These are phyloP conservation scores for Nakazawaea pomicola DNA, from an alignment of 805 yeast species.

Conservation along the genomic window DNA sequence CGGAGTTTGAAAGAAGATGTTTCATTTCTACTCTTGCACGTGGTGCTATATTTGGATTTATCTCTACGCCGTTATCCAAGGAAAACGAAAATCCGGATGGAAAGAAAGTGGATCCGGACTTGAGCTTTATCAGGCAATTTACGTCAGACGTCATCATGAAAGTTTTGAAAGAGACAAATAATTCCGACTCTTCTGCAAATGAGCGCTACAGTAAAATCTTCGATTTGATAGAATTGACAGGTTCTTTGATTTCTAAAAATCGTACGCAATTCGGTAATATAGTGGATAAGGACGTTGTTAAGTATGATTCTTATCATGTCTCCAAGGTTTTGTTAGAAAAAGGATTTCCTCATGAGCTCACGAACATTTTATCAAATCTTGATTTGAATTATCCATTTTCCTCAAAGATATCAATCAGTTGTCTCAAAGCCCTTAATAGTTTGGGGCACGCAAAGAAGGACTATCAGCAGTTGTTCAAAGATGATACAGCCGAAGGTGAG, in stretches of 20 bases:
- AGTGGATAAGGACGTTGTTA: conserved; percentile 41
- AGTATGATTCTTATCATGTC: conserved; percentile 58
- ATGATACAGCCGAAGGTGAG: conserved; percentile 41
- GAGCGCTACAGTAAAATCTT: conserved; percentile 49
- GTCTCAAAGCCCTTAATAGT: conserved; percentile 53
- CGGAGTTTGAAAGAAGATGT: conserved; percentile 44
- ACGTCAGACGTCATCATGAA: conserved; percentile 64
- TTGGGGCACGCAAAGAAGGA: conserved; percentile 53
- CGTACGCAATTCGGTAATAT: conserved; percentile 38
- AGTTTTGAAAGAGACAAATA: conserved; percentile 48
- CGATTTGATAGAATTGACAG: conserved; percentile 45
- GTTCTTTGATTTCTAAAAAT: conserved; percentile 37
- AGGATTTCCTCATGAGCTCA: conserved; percentile 51
- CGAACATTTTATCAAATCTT: conserved; percentile 55
- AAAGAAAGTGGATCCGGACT: conserved; percentile 57
- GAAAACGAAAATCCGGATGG: conserved; percentile 40
- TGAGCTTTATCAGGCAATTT: conserved; percentile 69
- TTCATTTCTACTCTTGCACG: conserved; percentile 60
- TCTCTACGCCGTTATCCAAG: conserved; percentile 52
- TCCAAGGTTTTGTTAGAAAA: conserved; percentile 67
- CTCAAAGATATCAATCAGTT: conserved; percentile 50
- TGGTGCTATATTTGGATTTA: conserved; percentile 54
- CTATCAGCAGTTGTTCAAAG: conserved; percentile 54
- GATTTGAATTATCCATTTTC: conserved; percentile 74
- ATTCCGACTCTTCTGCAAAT: conserved; percentile 31